A percentile compares a stretch with the other conserved stretches of the same genome.
Conservation (phyloP, 2,329 filamentous ascomycete species). For the Erysiphe neolycopersici region DNA sequence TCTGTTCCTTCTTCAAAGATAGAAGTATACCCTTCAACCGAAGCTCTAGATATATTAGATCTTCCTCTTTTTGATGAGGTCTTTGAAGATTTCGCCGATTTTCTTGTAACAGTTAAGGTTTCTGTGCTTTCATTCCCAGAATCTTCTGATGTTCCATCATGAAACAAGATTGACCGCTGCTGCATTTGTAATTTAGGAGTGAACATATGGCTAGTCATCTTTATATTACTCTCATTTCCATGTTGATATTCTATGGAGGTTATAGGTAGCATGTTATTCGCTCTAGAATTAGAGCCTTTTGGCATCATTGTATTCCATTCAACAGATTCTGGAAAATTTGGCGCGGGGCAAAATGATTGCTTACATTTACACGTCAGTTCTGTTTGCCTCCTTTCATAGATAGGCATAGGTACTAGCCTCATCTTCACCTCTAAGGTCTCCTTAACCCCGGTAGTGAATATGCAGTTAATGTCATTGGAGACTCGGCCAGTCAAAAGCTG, state of each 20-base stretch:
- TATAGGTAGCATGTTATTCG: conserved; percentile 9
- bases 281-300: conserved; percentile 30
- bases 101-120: conserved; percentile 1
- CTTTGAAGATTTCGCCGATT: conserved; percentile 7
- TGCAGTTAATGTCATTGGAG: conserved; percentile 56
- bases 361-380: background rate
- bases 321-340: conserved; percentile 34
- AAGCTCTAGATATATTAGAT: conserved; percentile 6
- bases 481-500: conserved; percentile 68
- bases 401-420: conserved; percentile 49
- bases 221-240: background rate
- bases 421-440: conserved; percentile 88
- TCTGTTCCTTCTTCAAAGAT: conserved; percentile 39
- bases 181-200: background rate
- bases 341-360: background rate
- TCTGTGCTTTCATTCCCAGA: conserved; percentile 3
- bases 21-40: conserved; percentile 32
- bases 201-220: background rate
- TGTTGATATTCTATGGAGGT: background rate
- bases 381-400: conserved; percentile 4
- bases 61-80: conserved; percentile 11
- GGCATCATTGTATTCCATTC: conserved; percentile 47
- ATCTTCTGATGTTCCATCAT: conserved; percentile 2
- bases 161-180: background rate
- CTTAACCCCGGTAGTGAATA: conserved; percentile 59